Base-by-base conservation (phyloP, 441 rosid genomes). In the Eutrema salsugineum region DNA sequence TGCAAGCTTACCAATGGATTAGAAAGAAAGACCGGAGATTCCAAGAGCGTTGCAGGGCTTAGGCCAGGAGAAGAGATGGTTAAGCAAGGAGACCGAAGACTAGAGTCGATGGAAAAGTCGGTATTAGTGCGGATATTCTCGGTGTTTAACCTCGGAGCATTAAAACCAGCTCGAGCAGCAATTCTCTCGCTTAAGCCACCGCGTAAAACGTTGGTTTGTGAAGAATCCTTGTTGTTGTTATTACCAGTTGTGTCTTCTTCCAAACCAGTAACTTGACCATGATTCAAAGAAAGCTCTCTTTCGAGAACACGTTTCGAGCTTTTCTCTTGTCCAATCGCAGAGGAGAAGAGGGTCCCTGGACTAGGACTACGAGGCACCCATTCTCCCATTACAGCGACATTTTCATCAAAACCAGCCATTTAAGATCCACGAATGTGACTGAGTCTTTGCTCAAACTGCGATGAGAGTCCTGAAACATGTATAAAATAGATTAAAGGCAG, bases 341-440 rank as follows among this genome's bases (percentile, higher is more conserved):
- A 49, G 6, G 72, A 73, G 61, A 86, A 88, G 69, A 83, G 82
- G 0, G 91, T 50, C 58, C 86, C 80, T 5, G 93, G 89, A 71
- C 88, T 86, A 5, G 88, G 91, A 81, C 85, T 83, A 38, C 91
- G 89, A 63, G 91, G 93, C 54, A 83, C 83, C 98, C 98, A 92
- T 46, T 92, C 97, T 60, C 63, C 73, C 80, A 77, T 77, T 55
- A 91, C 78, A 54, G 89, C 88, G 60, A 86, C 85, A 65, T 86
- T 86, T 67, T 94, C 91, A 73, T 87, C 90, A 73, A 85, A 80
- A 62, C 97, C 91, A 68, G 86, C 80, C 97, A 94, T 88, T 70
- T 69, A 11, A 42, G 53, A 76, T 71, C 19, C n/a, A 75, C 77
- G 49, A 56, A 48, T 54, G 49, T 56, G 62, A 59, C 66, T 72